Evolutionary conservation across 345 rosid genomes (phyloP).

Genomic region (Syzygium aqueum): DNA sequence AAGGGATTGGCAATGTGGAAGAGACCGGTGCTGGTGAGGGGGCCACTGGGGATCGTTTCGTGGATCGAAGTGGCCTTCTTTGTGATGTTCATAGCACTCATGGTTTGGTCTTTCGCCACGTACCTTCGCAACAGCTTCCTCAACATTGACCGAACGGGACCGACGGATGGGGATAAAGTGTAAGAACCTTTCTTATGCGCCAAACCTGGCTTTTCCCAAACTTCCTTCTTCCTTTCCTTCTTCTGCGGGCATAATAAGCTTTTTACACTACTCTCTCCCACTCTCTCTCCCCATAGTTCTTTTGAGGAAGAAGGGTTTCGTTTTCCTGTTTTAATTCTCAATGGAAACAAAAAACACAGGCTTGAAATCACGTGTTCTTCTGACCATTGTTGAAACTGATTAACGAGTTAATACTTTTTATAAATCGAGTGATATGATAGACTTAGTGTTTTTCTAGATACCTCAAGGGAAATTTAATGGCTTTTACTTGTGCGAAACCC

Average conservation of each 20-base stretch:
- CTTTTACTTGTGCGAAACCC: background rate
- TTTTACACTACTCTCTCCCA: background rate
- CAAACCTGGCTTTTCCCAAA: background rate
- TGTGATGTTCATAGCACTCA: constrained; percentile 55
- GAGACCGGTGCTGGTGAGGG: constrained; percentile 62
- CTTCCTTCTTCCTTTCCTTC: too few relatives aligned
- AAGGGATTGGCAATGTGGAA: constrained; percentile 10
- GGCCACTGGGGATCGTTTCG: constrained; percentile 83
- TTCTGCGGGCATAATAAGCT: too few relatives aligned
- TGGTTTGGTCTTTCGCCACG: constrained; percentile 48
- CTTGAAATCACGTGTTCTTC: background rate
- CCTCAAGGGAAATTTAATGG: background rate
- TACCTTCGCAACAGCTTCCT: constrained; percentile 35
- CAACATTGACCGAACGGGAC: constrained; percentile 24
- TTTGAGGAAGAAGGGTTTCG: background rate
- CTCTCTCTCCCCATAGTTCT: background rate
- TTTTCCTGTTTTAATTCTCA: background rate
- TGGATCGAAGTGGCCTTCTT: constrained; percentile 49
- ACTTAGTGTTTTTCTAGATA: background rate
- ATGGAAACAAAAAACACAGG: background rate
- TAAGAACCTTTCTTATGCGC: constrained; percentile 16
- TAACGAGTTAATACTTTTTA: background rate
- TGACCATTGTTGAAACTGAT: background rate
- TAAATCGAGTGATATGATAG: background rate
- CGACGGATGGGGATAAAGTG: constrained; percentile 24